phyloP scores from a whole-genome alignment of 306 rosid genomes.

The Boehmeria nivea region DNA sequence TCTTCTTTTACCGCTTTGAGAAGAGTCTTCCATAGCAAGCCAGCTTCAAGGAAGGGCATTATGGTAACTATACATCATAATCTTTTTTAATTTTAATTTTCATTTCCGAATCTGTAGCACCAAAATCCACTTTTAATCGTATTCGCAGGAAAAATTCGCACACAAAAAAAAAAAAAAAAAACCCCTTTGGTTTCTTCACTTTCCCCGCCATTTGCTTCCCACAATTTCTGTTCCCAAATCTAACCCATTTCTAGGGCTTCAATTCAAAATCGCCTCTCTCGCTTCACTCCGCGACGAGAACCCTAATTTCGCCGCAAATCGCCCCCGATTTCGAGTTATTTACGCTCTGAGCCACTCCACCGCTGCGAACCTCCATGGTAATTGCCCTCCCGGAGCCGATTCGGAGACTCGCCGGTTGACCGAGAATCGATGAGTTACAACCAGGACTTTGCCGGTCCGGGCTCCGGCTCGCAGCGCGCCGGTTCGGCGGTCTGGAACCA shows the following conservation, averaged over 20 bases:
- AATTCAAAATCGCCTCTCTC: not conserved
- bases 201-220: constrained; percentile 92
- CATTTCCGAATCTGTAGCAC: no score
- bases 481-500: constrained; percentile 23
- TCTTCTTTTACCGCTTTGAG: no score
- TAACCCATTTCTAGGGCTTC: constrained; percentile 52
- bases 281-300: constrained; percentile 15
- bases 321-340: constrained; percentile 29
- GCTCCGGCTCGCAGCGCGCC: constrained; percentile 27
- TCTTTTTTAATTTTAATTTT: no score
- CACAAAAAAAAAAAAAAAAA: not conserved
- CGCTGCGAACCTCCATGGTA: constrained; percentile 11
- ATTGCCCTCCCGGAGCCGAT: constrained; percentile 45
- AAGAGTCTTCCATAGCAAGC: no score
- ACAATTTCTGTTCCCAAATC: constrained; percentile 41
- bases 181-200: constrained; percentile 9
- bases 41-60: no score
- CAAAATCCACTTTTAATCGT: no score
- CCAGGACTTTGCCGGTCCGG: constrained; percentile 23
- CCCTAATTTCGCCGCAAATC: constrained; percentile 41
- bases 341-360: constrained; percentile 24
- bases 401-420: constrained; percentile 36
- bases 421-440: constrained; percentile 50
- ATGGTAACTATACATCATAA: no score
- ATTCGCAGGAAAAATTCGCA: constrained; percentile 22